Base-by-base conservation (phyloP, 1,284 basidiomycete species). In the Malassezia japonica region DNA sequence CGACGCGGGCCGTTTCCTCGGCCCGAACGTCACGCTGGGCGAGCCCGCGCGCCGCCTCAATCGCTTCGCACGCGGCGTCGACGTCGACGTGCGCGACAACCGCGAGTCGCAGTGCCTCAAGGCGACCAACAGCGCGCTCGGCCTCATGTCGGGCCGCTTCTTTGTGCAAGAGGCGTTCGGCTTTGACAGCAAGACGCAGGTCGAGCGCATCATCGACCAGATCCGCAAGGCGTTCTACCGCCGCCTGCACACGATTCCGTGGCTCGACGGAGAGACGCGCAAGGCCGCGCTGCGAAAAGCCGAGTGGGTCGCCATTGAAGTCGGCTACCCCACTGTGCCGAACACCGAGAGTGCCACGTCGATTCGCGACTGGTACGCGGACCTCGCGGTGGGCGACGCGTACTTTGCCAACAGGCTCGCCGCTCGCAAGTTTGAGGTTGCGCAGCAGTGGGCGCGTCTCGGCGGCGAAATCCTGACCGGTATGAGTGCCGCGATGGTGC, bases 231-330 rank as follows among this genome's bases (percentile, higher is more conserved):
- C 88, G 0, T 98, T 96, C 79, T 83, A 89, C 72, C 75, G 76
- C 21, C 87, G 87, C 13, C 77, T 96, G 12, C 76, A 79, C 12
- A 75, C 81, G 48, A 79, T 96, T 45, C 79, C 83, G 38, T 98
- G 92, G 92, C 88, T 98, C 83, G 92, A 98, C 73, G 74, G 83
- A 39, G 75, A 83, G 65, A 90, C 88, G 7, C 83, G 86, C 16
- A 76, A 78, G 32, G 85, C 83, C 47, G 92, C 92, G 2, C 81
- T 83, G 33, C 81, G 85, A 70, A 98, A 98, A 79, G 87, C 86
- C 13, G 81, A 85, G 65, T 82, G 81, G 1, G 82, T 89, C 50
- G 79, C 80, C 20, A 78, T 87, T 72, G 88, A 89, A 78, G 85
- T 91, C 53, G 88, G 89, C 46, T 96, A 84, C 74, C 92, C 92